These are phyloP conservation scores for Eucalyptus dawsonii DNA, from an alignment of 345 rosid species.

Conservation along the genomic window DNA sequence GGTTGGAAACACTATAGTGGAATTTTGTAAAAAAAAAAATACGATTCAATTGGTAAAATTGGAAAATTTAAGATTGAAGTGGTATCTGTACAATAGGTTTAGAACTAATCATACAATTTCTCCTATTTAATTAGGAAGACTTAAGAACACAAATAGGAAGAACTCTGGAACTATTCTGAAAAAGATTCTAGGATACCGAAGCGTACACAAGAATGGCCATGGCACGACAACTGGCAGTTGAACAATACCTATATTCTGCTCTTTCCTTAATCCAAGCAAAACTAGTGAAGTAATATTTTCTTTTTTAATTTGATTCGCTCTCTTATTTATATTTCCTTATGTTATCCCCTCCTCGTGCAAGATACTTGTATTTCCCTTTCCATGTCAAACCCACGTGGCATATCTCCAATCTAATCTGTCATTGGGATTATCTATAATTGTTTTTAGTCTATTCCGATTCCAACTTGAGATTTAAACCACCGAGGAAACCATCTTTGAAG, in stretches of 20 bases:
- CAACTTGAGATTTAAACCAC: not conserved
- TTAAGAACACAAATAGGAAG: not conserved
- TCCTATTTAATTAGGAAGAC: not conserved
- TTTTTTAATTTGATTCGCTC: not conserved
- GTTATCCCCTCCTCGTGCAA: not conserved
- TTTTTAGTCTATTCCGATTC: not conserved
- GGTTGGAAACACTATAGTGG: not conserved
- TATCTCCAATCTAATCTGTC: not conserved
- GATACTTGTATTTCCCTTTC: not conserved
- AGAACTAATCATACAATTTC: not conserved
- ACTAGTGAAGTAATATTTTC: not conserved
- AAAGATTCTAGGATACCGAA: not conserved
- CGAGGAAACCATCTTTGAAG: not conserved
- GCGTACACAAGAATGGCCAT: not conserved
- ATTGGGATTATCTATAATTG: not conserved
- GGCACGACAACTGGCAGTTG: not conserved
- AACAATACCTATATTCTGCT: not conserved
- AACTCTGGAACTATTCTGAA: not conserved
- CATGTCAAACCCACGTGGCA: not conserved
- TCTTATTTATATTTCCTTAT: not conserved
- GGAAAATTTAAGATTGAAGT: not conserved
- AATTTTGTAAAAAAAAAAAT: accelerated
- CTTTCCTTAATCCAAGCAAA: not conserved
- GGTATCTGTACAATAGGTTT: accelerated
- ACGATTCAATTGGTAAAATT: no score